A percentile compares a stretch with the other conserved stretches of the same genome.
These are phyloP conservation scores for Russula sp. DNA, from an alignment of 768 basidiomycete genomes.

Conservation along the genomic window DNA sequence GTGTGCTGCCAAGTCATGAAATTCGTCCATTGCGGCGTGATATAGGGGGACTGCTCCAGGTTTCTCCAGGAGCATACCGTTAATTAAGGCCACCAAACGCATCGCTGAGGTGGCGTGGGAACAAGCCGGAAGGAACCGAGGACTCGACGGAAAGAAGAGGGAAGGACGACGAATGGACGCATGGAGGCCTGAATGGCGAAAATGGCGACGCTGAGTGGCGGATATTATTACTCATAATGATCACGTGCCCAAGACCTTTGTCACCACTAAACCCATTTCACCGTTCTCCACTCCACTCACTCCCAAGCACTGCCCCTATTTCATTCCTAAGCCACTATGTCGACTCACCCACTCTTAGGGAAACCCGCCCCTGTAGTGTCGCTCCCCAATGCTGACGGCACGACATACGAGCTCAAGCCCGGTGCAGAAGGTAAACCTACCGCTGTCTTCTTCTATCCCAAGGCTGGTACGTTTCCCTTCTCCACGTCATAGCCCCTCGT, in stretches of 20 bases:
- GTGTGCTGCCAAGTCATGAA: too few relatives aligned
- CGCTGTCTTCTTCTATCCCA: constrained; percentile 78
- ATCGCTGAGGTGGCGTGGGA: too few relatives aligned
- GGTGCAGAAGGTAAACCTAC: constrained; percentile 56
- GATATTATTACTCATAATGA: background rate
- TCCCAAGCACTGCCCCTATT: background rate
- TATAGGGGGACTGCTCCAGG: too few relatives aligned
- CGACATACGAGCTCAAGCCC: constrained; percentile 57
- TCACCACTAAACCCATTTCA: background rate
- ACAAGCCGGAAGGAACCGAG: too few relatives aligned
- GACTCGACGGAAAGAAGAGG: too few relatives aligned
- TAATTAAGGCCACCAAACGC: too few relatives aligned
- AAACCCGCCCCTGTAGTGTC: constrained; percentile 64
- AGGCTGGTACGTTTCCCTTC: constrained; percentile 48
- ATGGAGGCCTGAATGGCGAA: too few relatives aligned
- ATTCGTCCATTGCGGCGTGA: too few relatives aligned
- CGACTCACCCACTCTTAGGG: constrained; percentile 51
- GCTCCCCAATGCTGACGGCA: constrained; percentile 61
- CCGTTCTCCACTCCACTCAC: background rate
- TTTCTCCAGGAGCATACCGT: too few relatives aligned
- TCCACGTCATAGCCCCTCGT: constrained; percentile 18
- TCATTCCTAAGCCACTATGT: constrained; percentile 16
- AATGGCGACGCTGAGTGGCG: too few relatives aligned
- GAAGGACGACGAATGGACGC: too few relatives aligned
- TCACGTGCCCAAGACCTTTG: background rate